Evolutionary conservation across 139 green algal species (phyloP).

Genomic region (Tetraselmis chui): DNA sequence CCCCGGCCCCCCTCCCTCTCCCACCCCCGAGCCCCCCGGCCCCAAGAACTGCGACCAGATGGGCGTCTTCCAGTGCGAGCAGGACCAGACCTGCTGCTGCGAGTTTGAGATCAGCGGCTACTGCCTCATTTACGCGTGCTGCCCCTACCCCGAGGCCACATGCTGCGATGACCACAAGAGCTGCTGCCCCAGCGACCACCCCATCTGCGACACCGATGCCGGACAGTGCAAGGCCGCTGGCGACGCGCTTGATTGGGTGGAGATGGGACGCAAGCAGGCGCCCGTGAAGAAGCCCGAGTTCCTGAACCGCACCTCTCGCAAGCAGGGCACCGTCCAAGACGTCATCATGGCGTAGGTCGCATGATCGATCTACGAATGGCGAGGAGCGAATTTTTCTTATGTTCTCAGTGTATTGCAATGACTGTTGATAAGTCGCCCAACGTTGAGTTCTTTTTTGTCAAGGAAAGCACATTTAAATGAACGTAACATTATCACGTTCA

Average conservation of each 20-base stretch:
- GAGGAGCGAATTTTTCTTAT: too few species aligned
- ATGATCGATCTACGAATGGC: too few species aligned
- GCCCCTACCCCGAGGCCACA: conserved; percentile 76
- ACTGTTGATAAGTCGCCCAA: too few species aligned
- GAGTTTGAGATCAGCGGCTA: background rate
- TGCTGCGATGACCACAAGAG: conserved; percentile 91
- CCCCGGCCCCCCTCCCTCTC: background rate
- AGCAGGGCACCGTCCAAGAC: background rate
- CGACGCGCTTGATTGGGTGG: background rate
- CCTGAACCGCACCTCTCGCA: background rate
- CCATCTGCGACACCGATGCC: conserved; percentile 74
- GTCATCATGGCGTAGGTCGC: background rate
- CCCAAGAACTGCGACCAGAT: background rate
- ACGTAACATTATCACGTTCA: too few species aligned
- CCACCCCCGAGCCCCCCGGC: background rate
- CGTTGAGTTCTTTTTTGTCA: too few species aligned
- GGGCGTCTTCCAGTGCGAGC: background rate
- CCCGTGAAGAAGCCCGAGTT: background rate
- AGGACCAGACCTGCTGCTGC: background rate
- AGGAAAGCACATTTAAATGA: too few species aligned
- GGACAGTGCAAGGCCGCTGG: conserved; percentile 42
- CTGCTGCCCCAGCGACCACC: conserved; percentile 85
- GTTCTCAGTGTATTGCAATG: too few species aligned
- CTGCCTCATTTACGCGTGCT: conserved; percentile 76
- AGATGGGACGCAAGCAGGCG: background rate